Evolutionary conservation across 768 basidiomycete genomes (phyloP).

Genomic region (Phlebiopsis gigantea): DNA sequence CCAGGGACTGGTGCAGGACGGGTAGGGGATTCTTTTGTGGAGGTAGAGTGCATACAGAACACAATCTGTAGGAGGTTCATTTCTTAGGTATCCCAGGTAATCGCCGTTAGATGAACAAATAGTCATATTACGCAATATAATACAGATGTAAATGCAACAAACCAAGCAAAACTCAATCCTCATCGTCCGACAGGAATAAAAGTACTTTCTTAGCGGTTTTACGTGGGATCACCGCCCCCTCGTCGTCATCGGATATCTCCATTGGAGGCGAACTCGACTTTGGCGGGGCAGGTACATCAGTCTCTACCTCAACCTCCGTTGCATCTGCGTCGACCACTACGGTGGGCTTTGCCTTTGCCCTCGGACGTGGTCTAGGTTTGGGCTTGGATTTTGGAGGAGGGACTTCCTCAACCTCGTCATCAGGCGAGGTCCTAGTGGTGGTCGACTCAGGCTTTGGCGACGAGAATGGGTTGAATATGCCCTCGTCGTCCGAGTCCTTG

Average conservation of each 20-base stretch:
- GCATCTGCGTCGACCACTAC: conserved; percentile 5
- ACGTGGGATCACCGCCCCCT: conserved; percentile 1
- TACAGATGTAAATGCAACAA: no score
- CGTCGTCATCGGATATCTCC: conserved; percentile 18
- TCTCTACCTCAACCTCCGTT: conserved; percentile 13
- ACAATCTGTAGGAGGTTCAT: no score
- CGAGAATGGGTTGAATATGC: conserved; percentile 19
- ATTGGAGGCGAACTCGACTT: conserved; percentile 8
- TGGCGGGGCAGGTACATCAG: neutral
- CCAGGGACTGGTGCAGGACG: no score
- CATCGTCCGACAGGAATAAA: conserved; percentile 32
- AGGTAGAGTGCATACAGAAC: no score
- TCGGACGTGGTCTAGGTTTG: conserved; percentile 5
- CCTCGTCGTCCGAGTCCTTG: conserved; percentile 24
- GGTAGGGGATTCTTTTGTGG: no score
- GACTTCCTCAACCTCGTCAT: neutral
- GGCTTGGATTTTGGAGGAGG: conserved; percentile 31
- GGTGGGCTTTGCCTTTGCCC: neutral
- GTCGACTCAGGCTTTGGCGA: conserved; percentile 15
- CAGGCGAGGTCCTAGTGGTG: conserved; percentile 15
- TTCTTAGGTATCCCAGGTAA: no score
- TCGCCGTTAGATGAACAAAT: no score
- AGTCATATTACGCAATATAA: no score
- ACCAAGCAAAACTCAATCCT: conserved; percentile 9
- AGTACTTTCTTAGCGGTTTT: conserved; percentile 18